These are phyloP conservation scores for Dillenia turbinata DNA, from an alignment of 164 flowering plant species.

Conservation along the genomic window DNA sequence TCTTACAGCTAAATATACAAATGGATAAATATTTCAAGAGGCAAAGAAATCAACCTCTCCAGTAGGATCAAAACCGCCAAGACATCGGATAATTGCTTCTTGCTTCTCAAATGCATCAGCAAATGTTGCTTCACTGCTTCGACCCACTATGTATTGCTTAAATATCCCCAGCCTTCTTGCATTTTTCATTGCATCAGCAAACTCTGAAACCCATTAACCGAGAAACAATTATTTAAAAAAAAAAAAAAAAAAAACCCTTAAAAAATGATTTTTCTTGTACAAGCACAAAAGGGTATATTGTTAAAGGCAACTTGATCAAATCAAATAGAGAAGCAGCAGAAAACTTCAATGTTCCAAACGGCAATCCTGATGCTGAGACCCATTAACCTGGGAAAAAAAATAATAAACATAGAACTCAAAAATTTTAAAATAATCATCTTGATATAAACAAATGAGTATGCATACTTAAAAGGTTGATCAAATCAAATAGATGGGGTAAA, in stretches of 20 bases:
- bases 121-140: conserved; percentile 83
- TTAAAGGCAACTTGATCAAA: too few relatives aligned
- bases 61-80: conserved; percentile 66
- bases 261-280: neutral
- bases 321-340: neutral
- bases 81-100: conserved; percentile 73
- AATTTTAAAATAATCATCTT: too few relatives aligned
- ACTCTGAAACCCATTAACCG: conserved; percentile 34
- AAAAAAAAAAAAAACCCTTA: neutral
- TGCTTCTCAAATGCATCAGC: conserved; percentile 85
- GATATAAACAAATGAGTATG: too few relatives aligned
- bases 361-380: neutral
- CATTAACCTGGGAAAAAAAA: too few relatives aligned
- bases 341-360: neutral
- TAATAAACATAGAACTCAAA: too few relatives aligned
- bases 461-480: too few relatives aligned
- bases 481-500: too few relatives aligned
- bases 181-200: conserved; percentile 69
- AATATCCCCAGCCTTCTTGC: conserved; percentile 64
- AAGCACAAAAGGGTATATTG: neutral
- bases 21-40: too few relatives aligned
- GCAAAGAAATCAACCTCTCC: conserved; percentile 60
- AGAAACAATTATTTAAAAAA: neutral
- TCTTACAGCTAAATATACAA: neutral
- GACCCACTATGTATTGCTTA: conserved; percentile 71